Evolutionary conservation across 1,284 basidiomycete species (phyloP).

Genomic region (Ganoderma boninense): DNA sequence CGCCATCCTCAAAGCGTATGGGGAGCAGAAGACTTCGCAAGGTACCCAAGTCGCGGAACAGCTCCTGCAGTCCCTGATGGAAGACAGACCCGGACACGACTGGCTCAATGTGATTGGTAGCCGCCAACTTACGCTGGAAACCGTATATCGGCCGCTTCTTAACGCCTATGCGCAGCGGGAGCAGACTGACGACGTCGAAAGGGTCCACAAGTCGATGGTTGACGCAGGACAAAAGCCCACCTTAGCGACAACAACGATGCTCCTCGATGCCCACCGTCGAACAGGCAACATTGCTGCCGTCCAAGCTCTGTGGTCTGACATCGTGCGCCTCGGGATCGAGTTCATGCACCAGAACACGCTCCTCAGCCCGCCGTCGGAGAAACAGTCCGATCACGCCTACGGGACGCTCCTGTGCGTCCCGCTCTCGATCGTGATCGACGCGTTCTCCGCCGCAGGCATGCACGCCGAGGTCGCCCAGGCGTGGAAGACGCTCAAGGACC

Average conservation of each 20-base stretch:
- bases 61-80: slow-evolving; percentile 64
- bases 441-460: slow-evolving; percentile 70
- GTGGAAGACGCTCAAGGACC: slow-evolving; percentile 72
- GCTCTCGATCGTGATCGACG: slow-evolving; percentile 86
- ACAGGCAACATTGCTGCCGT: slow-evolving; percentile 65
- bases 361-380: slow-evolving; percentile 26
- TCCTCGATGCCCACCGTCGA: slow-evolving; percentile 83
- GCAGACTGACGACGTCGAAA: slow-evolving; percentile 63
- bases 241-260: slow-evolving; percentile 67
- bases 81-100: slow-evolving; percentile 43
- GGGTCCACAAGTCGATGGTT: slow-evolving; percentile 65
- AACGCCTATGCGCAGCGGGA: slow-evolving; percentile 58
- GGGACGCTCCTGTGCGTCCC: slow-evolving; percentile 78
- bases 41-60: slow-evolving; percentile 65
- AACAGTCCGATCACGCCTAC: slow-evolving; percentile 38
- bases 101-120: slow-evolving; percentile 52
- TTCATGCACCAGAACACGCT: slow-evolving; percentile 48
- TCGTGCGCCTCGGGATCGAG: slow-evolving; percentile 63
- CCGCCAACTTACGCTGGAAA: slow-evolving; percentile 54
- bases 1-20: slow-evolving; percentile 74
- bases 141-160: slow-evolving; percentile 75
- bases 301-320: slow-evolving; percentile 74
- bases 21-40: slow-evolving; percentile 54
- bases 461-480: slow-evolving; percentile 70
- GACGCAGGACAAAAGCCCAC: slow-evolving; percentile 63